These are phyloP conservation scores for Macroventuria anomochaeta DNA, from an alignment of 2,329 filamentous ascomycete genomes.

Conservation along the genomic window DNA sequence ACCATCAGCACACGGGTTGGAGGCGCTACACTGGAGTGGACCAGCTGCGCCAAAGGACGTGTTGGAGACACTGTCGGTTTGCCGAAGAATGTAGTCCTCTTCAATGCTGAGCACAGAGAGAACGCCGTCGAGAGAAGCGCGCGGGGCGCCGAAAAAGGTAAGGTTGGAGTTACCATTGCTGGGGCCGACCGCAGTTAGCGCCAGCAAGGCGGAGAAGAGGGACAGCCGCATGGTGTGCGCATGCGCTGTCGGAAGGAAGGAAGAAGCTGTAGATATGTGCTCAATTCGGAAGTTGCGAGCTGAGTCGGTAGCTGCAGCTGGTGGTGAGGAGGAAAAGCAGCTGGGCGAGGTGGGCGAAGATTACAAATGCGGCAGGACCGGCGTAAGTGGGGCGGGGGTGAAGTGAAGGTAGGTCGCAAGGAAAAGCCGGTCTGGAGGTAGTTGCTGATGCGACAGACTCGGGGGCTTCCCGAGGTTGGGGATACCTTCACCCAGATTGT, in stretches of 20 bases:
- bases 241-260: neutral
- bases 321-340: neutral
- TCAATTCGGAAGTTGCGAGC: neutral
- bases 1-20: slow-evolving; percentile 16
- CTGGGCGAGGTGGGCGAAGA: neutral
- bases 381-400: neutral
- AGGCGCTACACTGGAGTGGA: slow-evolving; percentile 15
- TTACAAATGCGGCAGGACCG: neutral
- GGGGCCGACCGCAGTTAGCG: neutral
- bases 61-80: slow-evolving; percentile 5
- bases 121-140: slow-evolving; percentile 6
- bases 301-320: neutral
- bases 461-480: neutral
- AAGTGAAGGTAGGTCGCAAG: slow-evolving; percentile 1
- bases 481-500: neutral
- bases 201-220: neutral
- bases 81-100: slow-evolving; percentile 20
- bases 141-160: slow-evolving; percentile 17
- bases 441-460: neutral
- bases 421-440: neutral
- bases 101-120: slow-evolving; percentile 17
- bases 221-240: slow-evolving; percentile 12
- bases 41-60: neutral
- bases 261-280: neutral
- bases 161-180: slow-evolving; percentile 5